Evolutionary conservation across 176 grass and related monocot genomes (phyloP), one percentile per base, ranked within the genome.

Genomic region (Aegilops umbellulata): DNA sequence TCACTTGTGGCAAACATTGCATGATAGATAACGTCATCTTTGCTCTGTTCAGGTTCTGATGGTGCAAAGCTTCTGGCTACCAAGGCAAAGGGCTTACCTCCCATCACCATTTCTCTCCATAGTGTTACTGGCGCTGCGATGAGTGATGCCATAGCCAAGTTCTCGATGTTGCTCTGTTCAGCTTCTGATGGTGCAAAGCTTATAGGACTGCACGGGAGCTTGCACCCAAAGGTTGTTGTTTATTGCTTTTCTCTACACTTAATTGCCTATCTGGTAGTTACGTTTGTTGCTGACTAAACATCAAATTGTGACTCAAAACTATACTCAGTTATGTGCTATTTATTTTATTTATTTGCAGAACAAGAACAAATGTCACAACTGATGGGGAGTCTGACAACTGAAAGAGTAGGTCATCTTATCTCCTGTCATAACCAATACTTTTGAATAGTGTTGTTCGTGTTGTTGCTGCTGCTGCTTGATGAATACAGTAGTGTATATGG

Each of bases 141-240:
- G 31, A 90, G 79, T 79, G 89, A 98, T 89, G 74, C 74, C 65
- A 83, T 92, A 24, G 85, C 89, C 3, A 76, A 90, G 57, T 90
- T 98, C 38, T 89, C 91, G 27, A 73, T 81, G 69, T 79, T 84
- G 41, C 91, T 98, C 44, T 95, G 36, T 8, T 38, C 36, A 38
- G 36, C 7, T 38, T 38, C 36, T 38, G 36, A 39, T 39, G 38
- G 36, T 38, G 36, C 36, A 38, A 90, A 36, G 86, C 90, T 85
- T 91, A 32, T 32, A 32, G 68, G 87, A 89, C 49, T 60, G 86
- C 36, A 10, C 81, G 89, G 22, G 88, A 85, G 60, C 74, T 90
- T 61, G 69, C 17, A n/a, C 23, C 90, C 8, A 87, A 75, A 98
- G 91, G 95, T 95, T 80, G 20, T 32, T 76, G 8, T 47, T 82